Evolutionary conservation across 371 early-diverging fungal species (phyloP), one percentile per base, ranked within the genome.

Genomic region (Blakeslea trispora): DNA sequence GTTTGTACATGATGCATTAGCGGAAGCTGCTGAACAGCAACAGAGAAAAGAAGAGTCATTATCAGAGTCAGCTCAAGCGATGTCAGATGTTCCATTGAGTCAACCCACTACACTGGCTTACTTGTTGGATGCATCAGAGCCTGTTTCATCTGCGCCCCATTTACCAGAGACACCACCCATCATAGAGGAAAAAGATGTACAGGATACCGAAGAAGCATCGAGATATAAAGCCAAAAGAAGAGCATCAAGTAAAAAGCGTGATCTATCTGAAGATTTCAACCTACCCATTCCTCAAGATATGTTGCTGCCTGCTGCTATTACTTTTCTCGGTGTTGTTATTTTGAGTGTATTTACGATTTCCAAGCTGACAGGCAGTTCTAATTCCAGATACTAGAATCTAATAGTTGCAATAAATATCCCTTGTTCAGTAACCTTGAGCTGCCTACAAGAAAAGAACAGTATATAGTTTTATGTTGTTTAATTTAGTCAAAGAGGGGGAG

Each of bases 311-410:
- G 82, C 79, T 3, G 81, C 83, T 7, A 65, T 85, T 55, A 63
- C 79, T n/a, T 80, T 79, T 32, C 68, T 84, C 21, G 80, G 81
- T 13, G 70, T 81, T 9, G 81, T 77, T 22, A 80, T 84, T 50
- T 42, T 81, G 39, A 74, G 81, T 23, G 82, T 82, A 11, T 82
- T 82, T 66, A 74, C 79, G 21, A 69, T 79, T 24, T 72, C 79
- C 28, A 71, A 72, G 50, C 52, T 66, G 41, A 66, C 66, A 63
- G 35, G 54, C 10, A 39, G 39, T 24, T 44, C 54, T 18, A 49
- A 52, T 28, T n/a, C 58, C 9, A 50, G 58, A 18, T 57, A 57
- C 39, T 50, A 50, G 19, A 35, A 37, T 28, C 28, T 7, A 28
- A 28, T 28, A 3, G 7, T 28, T 28, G 5, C 7, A 28, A 28